These are phyloP conservation scores for Candida coleopterorum DNA, from an alignment of 805 yeast genomes.

Conservation along the genomic window DNA sequence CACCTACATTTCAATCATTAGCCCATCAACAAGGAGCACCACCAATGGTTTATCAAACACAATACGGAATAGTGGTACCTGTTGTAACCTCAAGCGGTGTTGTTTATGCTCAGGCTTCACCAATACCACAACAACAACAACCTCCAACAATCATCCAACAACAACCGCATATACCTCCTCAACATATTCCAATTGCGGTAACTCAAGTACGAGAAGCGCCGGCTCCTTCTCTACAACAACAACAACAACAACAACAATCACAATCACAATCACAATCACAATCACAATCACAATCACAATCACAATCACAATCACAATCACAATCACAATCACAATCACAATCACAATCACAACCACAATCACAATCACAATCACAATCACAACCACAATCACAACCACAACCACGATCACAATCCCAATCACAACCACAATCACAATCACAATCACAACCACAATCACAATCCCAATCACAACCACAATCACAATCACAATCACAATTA, in stretches of 20 bases:
- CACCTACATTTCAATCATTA: background rate
- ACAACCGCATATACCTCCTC: conserved; percentile 8
- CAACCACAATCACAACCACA: conserved; percentile 5
- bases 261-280: conserved; percentile 1
- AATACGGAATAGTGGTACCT: conserved; percentile 24
- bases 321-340: conserved; percentile 6
- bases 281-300: background rate
- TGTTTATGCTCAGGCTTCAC: conserved; percentile 10
- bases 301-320: conserved; percentile 2
- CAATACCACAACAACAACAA: too few relatives aligned
- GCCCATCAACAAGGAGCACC: conserved; percentile 3
- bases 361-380: background rate
- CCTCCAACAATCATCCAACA: conserved; percentile 6
- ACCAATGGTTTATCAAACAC: conserved; percentile 18
- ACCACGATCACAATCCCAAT: conserved; percentile 1
- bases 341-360: background rate
- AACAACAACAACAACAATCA: conserved; percentile 4
- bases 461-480: conserved; percentile 5
- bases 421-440: background rate
- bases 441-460: conserved; percentile 4
- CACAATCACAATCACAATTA: background rate
- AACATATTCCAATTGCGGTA: conserved; percentile 3
- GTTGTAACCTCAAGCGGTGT: conserved; percentile 16
- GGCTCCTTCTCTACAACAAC: conserved; percentile 2
- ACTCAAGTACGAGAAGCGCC: background rate